phyloP scores from a whole-genome alignment of 2,329 filamentous ascomycete genomes.

The Xylaria sp. region DNA sequence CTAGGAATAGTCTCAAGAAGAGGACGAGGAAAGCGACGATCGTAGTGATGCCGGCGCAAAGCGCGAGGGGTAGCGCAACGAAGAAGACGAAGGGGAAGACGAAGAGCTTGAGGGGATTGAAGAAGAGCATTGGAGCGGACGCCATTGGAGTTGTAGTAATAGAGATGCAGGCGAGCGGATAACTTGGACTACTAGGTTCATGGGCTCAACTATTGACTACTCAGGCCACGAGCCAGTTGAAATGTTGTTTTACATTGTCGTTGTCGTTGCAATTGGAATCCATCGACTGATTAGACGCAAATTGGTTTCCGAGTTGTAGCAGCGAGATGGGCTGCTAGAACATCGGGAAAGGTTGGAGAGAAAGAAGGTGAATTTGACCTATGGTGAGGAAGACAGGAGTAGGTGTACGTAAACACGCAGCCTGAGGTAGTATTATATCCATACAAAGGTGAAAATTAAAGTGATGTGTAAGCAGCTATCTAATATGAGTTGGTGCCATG shows the following conservation, averaged over 20 bases:
- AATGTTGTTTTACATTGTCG: conserved; percentile 43
- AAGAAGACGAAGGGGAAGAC: conserved; percentile 71
- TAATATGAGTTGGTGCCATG: conserved; percentile 9
- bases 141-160: conserved; percentile 13
- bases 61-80: conserved; percentile 70
- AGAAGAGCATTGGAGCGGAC: conserved; percentile 58
- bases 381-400: neutral
- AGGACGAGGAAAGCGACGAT: conserved; percentile 70
- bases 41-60: conserved; percentile 73
- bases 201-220: conserved; percentile 30
- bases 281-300: conserved; percentile 2
- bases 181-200: conserved; percentile 22
- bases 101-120: conserved; percentile 66
- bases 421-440: neutral
- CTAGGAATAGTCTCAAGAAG: conserved; percentile 67
- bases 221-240: conserved; percentile 15
- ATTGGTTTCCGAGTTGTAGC: neutral
- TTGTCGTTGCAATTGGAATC: conserved; percentile 27
- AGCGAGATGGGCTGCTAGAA: conserved; percentile 13
- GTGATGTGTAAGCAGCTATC: conserved; percentile 4
- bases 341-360: neutral
- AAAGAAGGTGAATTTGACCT: neutral
- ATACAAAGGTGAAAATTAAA: conserved; percentile 11
- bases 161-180: conserved; percentile 7
- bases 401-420: neutral